Evolutionary conservation across 768 basidiomycete species (phyloP).

Genomic region (Leccinum rimulosum): DNA sequence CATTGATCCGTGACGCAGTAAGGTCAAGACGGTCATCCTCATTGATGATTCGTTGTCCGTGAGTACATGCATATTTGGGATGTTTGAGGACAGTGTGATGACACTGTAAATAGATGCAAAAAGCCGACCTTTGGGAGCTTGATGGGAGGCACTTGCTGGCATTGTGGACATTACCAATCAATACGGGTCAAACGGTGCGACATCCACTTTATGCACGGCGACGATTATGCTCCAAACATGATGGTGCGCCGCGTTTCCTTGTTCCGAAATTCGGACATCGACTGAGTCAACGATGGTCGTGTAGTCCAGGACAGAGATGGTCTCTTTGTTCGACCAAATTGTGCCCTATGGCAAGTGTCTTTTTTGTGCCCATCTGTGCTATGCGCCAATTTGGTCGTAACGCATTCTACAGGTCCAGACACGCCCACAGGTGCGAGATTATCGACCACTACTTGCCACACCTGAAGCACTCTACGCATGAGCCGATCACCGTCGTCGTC

Average conservation of each 20-base stretch:
- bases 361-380: background rate
- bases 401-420: constrained; percentile 25
- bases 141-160: constrained; percentile 41
- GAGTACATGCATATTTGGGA: background rate
- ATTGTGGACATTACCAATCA: constrained; percentile 36
- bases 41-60: constrained; percentile 42
- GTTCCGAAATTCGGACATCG: background rate
- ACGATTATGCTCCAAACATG: constrained; percentile 29
- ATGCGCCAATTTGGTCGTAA: background rate
- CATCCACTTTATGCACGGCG: constrained; percentile 41
- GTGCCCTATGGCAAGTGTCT: constrained; percentile 21
- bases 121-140: constrained; percentile 37
- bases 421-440: constrained; percentile 39
- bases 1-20: constrained; percentile 22
- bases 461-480: constrained; percentile 32
- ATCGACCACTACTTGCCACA: constrained; percentile 36
- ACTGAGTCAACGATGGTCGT: background rate
- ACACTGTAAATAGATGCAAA: constrained; percentile 33
- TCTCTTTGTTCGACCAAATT: constrained; percentile 24
- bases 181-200: constrained; percentile 41
- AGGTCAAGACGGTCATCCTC: constrained; percentile 41
- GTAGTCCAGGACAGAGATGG: constrained; percentile 23
- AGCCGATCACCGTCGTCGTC: constrained; percentile 36
- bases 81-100: background rate
- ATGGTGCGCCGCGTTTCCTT: constrained; percentile 7